phyloP scores from a whole-genome alignment of 306 rosid species.

The Ochetophila trinervis region DNA sequence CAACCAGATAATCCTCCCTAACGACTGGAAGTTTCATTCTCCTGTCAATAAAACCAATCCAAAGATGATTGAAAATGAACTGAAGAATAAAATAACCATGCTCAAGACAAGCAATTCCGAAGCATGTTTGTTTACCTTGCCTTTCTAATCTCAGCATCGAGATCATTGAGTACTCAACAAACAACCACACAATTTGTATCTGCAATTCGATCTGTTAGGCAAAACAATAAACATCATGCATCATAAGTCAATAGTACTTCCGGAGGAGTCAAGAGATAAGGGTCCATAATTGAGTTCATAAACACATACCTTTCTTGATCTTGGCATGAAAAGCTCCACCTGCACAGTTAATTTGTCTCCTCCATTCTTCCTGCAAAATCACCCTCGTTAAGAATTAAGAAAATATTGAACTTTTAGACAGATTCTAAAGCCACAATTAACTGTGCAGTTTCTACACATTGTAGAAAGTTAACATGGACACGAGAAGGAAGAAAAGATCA shows the following conservation, averaged over 20 bases:
- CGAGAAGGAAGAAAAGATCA: slow-evolving; percentile 26
- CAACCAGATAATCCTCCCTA: slow-evolving; percentile 82
- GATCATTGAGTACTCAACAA: slow-evolving; percentile 50
- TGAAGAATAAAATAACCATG: slow-evolving; percentile 14
- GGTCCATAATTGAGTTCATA: slow-evolving; percentile 19
- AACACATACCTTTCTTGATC: slow-evolving; percentile 70
- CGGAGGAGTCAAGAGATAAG: slow-evolving; percentile 1
- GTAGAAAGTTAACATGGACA: slow-evolving; percentile 1
- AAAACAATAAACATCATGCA: slow-evolving; percentile 4
- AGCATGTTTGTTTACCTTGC: slow-evolving; percentile 63
- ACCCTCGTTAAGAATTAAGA: slow-evolving; percentile 17
- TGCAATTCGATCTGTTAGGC: slow-evolving; percentile 40
- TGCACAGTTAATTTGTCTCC: slow-evolving; percentile 51
- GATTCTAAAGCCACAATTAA: slow-evolving; percentile 15
- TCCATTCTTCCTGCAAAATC: slow-evolving; percentile 72
- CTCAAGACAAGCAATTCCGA: slow-evolving; percentile 22
- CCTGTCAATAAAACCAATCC: slow-evolving; percentile 43
- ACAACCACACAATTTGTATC: slow-evolving; percentile 89
- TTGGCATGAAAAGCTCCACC: slow-evolving; percentile 75
- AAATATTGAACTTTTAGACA: not conserved
- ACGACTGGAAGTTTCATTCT: slow-evolving; percentile 87
- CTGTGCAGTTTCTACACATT: not conserved
- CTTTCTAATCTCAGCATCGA: slow-evolving; percentile 68
- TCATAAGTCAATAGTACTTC: slow-evolving; percentile 5
- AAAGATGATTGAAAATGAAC: slow-evolving; percentile 22